Evolutionary conservation across 768 basidiomycete species (phyloP).

Genomic region (Mycena rebaudengoi): DNA sequence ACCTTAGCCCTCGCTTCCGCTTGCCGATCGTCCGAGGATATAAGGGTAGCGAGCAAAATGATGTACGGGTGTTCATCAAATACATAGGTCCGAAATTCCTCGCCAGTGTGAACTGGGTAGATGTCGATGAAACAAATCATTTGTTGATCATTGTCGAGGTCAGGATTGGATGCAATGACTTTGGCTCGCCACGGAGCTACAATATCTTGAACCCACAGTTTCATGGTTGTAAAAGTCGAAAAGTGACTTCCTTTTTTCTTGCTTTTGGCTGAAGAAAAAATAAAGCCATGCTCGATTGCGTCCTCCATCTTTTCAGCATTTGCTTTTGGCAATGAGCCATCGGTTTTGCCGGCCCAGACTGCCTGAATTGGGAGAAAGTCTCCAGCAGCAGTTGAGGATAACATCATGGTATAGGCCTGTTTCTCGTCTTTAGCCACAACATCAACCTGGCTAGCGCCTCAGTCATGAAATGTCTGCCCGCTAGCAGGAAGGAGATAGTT

Average conservation of each 20-base stretch:
- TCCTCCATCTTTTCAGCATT: slow-evolving; percentile 16
- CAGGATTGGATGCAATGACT: slow-evolving; percentile 19
- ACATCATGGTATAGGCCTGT: slow-evolving; percentile 38
- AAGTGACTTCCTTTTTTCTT: slow-evolving; percentile 31
- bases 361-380: slow-evolving; percentile 41
- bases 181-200: slow-evolving; percentile 12
- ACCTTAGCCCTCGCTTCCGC: no score
- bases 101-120: slow-evolving; percentile 38
- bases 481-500: slow-evolving; percentile 21
- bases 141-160: slow-evolving; percentile 26
- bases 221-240: slow-evolving; percentile 37
- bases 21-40: no score
- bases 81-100: slow-evolving; percentile 31
- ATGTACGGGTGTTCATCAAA: slow-evolving; percentile 24
- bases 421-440: slow-evolving; percentile 40
- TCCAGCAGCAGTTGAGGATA: slow-evolving; percentile 32
- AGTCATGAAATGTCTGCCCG: slow-evolving; percentile 25
- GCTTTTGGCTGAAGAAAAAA: slow-evolving; percentile 32
- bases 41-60: slow-evolving; percentile 33
- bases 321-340: slow-evolving; percentile 25
- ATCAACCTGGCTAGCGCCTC: slow-evolving; percentile 36
- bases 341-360: slow-evolving; percentile 32
- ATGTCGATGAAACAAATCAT: slow-evolving; percentile 34
- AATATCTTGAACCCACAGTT: slow-evolving; percentile 29
- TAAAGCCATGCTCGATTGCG: slow-evolving; percentile 20